Evolutionary conservation across 2,329 filamentous ascomycete genomes (phyloP), one percentile per base, ranked within the genome.

Genomic region (Calonectria ilicicola): DNA sequence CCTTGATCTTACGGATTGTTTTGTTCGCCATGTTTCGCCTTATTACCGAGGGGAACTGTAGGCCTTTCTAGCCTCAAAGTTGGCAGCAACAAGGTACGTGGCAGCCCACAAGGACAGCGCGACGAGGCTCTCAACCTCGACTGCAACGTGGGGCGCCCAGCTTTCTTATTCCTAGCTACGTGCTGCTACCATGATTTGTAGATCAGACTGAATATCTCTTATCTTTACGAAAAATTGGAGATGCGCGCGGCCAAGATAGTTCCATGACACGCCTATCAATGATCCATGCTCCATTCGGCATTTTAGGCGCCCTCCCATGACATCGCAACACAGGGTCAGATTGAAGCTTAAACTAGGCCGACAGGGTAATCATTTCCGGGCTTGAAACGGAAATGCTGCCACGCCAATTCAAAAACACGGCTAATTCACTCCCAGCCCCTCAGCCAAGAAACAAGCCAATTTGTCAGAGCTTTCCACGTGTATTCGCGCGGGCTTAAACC

Each of bases 1-100:
- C 80, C 49, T 80, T 81, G 27, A 84, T 44, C 6, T 72, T 76
- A 17, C 62, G 62, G 5, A 49, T 49, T 19, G 44, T n/a, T 17
- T 65, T 65, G 14, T 10, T 65, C 29, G 42, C 44, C 62, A 65
- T 65, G 3, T 49, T 35, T 29, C 21, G n/a, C 27, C 9, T 27
- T 8, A 17, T 26, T 49, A 8, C 14, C 19, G 14, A 60, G 14
- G 12, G 15, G 40, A 19, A 15, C 12, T 10, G n/a, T 21, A 19
- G 2, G 17, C 40, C 12, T 3, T 14, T 14, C 21, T 32, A 12
- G n/a, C 32, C 35, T 23, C 14, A 9, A 26, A 38, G 9, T 23
- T 7, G 14, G 53, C n/a, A 38, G 21, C 53, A 15, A 21, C 21
- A 2, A 40, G 53, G 23, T 38, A 32, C 19, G 21, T 58, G 53